Evolutionary conservation across 768 basidiomycete species (phyloP), one percentile per base, ranked within the genome.

Genomic region (Naganishia friedmannii): DNA sequence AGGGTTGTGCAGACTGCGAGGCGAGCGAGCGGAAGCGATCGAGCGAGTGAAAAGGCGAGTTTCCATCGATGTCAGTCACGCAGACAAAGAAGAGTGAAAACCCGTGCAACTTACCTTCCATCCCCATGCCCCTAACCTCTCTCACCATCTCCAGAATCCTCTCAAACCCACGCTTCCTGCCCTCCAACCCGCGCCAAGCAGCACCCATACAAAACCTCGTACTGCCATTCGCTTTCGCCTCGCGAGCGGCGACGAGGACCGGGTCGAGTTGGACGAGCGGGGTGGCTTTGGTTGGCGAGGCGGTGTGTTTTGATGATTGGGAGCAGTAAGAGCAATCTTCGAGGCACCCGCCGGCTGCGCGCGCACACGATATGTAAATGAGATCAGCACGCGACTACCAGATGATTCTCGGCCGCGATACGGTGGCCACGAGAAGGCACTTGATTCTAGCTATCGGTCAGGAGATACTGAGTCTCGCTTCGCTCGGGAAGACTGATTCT

Each of bases 181-280:
- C 93, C 12, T 90, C 88, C 68, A 97, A 86, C 79, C 96, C 95
- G 73, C 95, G 85, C 95, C 95, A 99, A 6, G 95, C 95, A 4
- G 95, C 94, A 69, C 95, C 95, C 95, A 97, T 98, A 81, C 95
- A 98, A 83, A 98, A 98, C 31, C 95, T 86, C 23, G 95, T 98
- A 79, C 92, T 93, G 39, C 95, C 95, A 79, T 97, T 98, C 74
- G 85, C 94, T 78, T 96, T 98, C 29, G 95, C 95, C 78, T 90
- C 89, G 15, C 91, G 87, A 26, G 95, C 95, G 32, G 93, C 95
- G 76, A 90, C 89, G 10, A 99, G 83, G 19, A 98, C 95, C 21
- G 94, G 93, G 76, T 92, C 93, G 58, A 97, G 83, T 56, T 94
- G 90, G 15, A 96, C 85, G 53, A 98, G 83, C 67, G 87, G 87